These are phyloP conservation scores for Abrus precatorius DNA, from an alignment of 306 rosid genomes.

Conservation along the genomic window DNA sequence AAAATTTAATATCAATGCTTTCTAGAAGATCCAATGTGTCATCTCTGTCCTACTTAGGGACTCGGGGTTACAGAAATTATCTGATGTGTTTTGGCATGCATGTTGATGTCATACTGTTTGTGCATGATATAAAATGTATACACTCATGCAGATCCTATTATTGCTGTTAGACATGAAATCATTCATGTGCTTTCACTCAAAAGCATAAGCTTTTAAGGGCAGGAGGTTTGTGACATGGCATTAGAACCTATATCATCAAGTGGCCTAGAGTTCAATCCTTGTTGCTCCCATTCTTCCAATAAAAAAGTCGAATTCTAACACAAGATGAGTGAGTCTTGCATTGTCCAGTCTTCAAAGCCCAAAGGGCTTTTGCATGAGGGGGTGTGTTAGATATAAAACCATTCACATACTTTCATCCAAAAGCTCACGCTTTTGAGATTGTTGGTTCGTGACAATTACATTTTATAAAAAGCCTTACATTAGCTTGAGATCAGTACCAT, in stretches of 20 bases:
- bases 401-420: too few species aligned
- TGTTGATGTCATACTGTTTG: neutral
- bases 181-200: constrained; percentile 2
- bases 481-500: neutral
- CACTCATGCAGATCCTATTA: neutral
- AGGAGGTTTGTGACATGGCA: too few species aligned
- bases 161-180: neutral
- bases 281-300: too few species aligned
- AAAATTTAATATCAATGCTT: neutral
- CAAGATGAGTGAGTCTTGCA: too few species aligned
- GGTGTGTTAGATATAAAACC: neutral
- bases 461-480: too few species aligned
- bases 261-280: neutral
- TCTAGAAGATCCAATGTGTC: neutral
- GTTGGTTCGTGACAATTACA: too few species aligned
- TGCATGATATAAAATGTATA: constrained; percentile 1
- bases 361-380: too few species aligned
- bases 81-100: neutral
- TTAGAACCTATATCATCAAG: neutral
- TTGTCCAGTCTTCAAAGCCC: too few species aligned
- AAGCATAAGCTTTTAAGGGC: neutral
- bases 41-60: neutral
- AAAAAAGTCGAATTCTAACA: too few species aligned
- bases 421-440: too few species aligned
- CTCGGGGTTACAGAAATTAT: neutral